Base-by-base conservation (phyloP, 306 rosid species). In the Citrullus colocynthis region DNA sequence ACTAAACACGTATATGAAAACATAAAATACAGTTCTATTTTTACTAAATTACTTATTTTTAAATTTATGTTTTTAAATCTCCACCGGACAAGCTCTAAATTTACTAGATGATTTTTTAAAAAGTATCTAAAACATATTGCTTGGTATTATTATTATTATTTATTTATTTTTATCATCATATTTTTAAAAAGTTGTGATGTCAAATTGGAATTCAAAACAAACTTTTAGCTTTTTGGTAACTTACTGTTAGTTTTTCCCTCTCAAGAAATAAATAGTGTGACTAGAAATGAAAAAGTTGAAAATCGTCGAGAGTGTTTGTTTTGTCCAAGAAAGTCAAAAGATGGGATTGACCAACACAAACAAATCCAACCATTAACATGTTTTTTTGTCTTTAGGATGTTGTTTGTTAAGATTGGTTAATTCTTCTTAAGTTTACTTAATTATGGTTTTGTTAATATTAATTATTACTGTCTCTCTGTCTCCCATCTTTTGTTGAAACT, bases 301-400 rank as follows among this genome's bases (percentile, higher is more conserved):
- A 8, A 67, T 39, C 8, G 73, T 65, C 15, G 15, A 65, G 34
- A n/a, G 74, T 42, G 74, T 37, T 67, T 67, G 74, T 67, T 67
- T 67, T 67, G 52, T 67, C 9, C 54, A 67, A 37, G 32, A 41
- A 67, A 41, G 74, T 67, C 74, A 67, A 67, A 67, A 67, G 74
- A 41, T 67, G 17, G 9, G 4, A 9, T 9, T 67, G 74, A 67
- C 74, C 57, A 52, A 52, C 57, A 41, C 8, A 49, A 0, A 67
- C 51, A 6, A 36, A 41, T 39, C 52, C 74, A 37, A 67, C 54
- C 54, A 67, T 37, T 24, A 67, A 15, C 32, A 41, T 67, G 5
- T 15, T 41, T 8, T 42, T 4, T 67, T 41, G 17, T 67, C 52
- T 41, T 37, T 52, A 15, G 9, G 9, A 52, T 16, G 7, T 52